A percentile compares a stretch with the other conserved stretches of the same genome.
Conservation (phyloP, 306 rosid genomes). For the Dicorynia guianensis region DNA sequence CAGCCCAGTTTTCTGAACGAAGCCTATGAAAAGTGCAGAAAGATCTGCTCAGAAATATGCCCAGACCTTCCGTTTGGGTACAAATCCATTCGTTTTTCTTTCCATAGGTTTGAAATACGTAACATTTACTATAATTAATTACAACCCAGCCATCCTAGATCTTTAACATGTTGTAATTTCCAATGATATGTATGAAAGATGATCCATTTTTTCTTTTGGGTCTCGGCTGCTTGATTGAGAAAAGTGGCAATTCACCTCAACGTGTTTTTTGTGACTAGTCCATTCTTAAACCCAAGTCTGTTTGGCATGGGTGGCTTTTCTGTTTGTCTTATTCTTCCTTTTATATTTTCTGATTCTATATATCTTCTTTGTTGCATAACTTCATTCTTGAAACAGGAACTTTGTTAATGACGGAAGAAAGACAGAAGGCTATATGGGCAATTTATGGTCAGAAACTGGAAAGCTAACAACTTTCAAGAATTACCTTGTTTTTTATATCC, state of each 20-base stretch:
- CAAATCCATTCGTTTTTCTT: neutral
- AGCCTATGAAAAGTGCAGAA: slow-evolving; percentile 68
- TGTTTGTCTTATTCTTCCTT: neutral
- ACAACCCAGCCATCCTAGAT: neutral
- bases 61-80: slow-evolving; percentile 86
- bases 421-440: slow-evolving; percentile 92
- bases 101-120: too few species aligned
- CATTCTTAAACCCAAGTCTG: neutral
- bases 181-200: neutral
- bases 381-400: slow-evolving; percentile 61
- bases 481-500: too few species aligned
- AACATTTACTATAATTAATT: neutral
- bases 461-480: neutral
- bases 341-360: neutral
- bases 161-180: neutral
- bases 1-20: slow-evolving; percentile 67
- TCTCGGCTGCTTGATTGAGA: neutral
- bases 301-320: neutral
- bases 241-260: neutral
- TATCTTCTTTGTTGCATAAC: neutral
- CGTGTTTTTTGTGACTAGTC: neutral
- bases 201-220: neutral
- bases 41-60: slow-evolving; percentile 67
- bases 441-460: slow-evolving; percentile 71
- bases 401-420: slow-evolving; percentile 76